Percentiles rank a stretch among this genome's conserved stretches.
Conservation (phyloP, 2,329 filamentous ascomycete species). For the Clathrospora elynae region DNA sequence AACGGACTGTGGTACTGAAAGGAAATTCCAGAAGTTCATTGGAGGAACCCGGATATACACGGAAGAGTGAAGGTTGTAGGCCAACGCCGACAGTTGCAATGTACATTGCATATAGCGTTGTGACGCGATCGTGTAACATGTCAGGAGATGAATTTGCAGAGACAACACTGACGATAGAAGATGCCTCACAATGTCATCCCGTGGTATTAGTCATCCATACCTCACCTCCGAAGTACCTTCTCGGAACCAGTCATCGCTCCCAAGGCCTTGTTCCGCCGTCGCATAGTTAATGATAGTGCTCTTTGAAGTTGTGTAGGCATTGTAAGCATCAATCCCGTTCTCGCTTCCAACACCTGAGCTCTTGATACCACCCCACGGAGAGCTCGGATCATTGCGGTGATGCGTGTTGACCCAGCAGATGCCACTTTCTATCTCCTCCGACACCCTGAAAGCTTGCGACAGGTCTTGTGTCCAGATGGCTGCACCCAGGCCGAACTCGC, state of each 20-base stretch:
- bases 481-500: slow-evolving; percentile 57
- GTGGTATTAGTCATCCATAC: slow-evolving; percentile 64
- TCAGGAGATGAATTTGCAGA: too few species aligned
- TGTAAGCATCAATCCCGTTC: slow-evolving; percentile 64
- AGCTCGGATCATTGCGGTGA: slow-evolving; percentile 73
- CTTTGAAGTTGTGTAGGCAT: slow-evolving; percentile 59
- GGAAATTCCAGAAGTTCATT: too few species aligned
- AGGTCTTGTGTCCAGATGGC: slow-evolving; percentile 59
- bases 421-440: slow-evolving; percentile 55
- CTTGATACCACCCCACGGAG: slow-evolving; percentile 71
- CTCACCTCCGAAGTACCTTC: slow-evolving; percentile 62
- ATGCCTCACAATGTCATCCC: too few species aligned
- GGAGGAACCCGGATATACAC: too few species aligned
- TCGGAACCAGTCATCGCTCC: slow-evolving; percentile 70
- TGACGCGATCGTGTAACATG: too few species aligned
- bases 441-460: slow-evolving; percentile 55
- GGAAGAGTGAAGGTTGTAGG: too few species aligned
- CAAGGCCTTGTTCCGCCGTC: slow-evolving; percentile 56
- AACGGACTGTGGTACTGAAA: too few species aligned
- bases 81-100: too few species aligned
- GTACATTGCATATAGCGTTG: too few species aligned
- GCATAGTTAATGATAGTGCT: slow-evolving; percentile 74
- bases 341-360: slow-evolving; percentile 71
- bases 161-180: too few species aligned
- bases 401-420: slow-evolving; percentile 61